Base-by-base conservation (phyloP, 495 filamentous ascomycete genomes). In the Staphylotrichum tortipilum region DNA sequence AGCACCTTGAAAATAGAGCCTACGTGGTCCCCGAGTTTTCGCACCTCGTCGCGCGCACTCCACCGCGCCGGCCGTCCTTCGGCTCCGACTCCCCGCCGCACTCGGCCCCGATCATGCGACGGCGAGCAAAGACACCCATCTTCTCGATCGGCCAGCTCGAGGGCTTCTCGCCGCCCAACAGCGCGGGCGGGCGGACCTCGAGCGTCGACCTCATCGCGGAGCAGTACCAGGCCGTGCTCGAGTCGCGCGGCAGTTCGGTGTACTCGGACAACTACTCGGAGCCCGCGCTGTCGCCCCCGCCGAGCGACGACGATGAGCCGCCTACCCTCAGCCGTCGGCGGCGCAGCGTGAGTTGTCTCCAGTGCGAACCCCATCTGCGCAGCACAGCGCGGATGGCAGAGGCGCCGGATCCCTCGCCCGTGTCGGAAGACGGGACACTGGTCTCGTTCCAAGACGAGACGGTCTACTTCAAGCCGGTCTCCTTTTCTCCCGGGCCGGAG, bases 131-230 rank as follows among this genome's bases (percentile, higher is more conserved):
- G 49, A 75, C 67, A 5, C 67, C 72, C 26, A 66, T 72, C 12
- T 63, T 62, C 24, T 62, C 64, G 21, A 67, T 73, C 47, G 64
- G 66, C 21, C 67, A 72, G 49, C 58, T 71, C 4, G 70, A 73
- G 42, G 55, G 41, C 19, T 51, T 50, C 19, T 45, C 61, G 18
- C 29, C 54, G n/a, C 53, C 55, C 4, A 50, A 44, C 37, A 61
- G 69, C 22, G 53, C 58, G 1, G 52, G 50, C 6, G 54, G 54
- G 30, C 61, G 59, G 38, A 58, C 59, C 4, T 62, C 65, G 2
- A 69, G 65, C 54, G 60, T 68, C 26, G 71, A 74, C 41, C 57
- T 62, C 35, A 70, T 76, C 22, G 72, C 72, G 11, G 70, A 72
- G 23, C 70, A 72, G 17, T 76, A 74, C 52, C 52, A 58, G 12